Conservation (phyloP, 2,329 filamentous ascomycete species). For the Talaromyces amestolkiae region DNA sequence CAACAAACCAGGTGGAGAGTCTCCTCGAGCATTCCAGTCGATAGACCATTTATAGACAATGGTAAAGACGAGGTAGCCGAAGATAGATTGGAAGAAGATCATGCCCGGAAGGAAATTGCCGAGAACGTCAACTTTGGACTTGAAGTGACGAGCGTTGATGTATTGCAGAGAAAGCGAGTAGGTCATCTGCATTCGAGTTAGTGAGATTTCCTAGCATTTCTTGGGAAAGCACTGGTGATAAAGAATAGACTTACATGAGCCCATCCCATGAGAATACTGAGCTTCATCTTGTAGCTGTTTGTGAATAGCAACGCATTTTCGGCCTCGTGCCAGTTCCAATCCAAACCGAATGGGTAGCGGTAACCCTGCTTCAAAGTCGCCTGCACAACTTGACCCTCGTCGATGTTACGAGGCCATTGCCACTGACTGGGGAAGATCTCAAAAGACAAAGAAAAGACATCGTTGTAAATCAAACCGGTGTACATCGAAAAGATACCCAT, state of each 20-base stretch:
- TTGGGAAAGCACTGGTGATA: background rate
- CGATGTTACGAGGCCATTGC: slow-evolving; percentile 73
- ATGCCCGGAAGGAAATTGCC: slow-evolving; percentile 97
- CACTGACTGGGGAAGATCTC: slow-evolving; percentile 87
- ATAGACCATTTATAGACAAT: slow-evolving; percentile 97
- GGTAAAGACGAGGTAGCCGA: slow-evolving; percentile 89
- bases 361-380: slow-evolving; percentile 70
- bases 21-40: slow-evolving; percentile 70
- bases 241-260: slow-evolving; percentile 56
- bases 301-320: slow-evolving; percentile 94
- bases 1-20: slow-evolving; percentile 77
- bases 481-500: slow-evolving; percentile 98
- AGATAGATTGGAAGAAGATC: slow-evolving; percentile 99
- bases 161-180: slow-evolving; percentile 92
- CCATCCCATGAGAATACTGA: slow-evolving; percentile 97
- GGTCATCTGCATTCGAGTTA: slow-evolving; percentile 65
- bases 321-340: slow-evolving; percentile 94
- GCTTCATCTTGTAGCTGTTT: slow-evolving; percentile 99
- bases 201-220: background rate
- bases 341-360: slow-evolving; percentile 91
- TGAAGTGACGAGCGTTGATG: slow-evolving; percentile 93
- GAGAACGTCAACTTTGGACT: slow-evolving; percentile 91
- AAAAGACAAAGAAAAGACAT: slow-evolving; percentile 91
- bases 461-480: slow-evolving; percentile 96
- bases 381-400: slow-evolving; percentile 61